phyloP scores from a whole-genome alignment of 345 rosid genomes.

The Euclidium syriacum region DNA sequence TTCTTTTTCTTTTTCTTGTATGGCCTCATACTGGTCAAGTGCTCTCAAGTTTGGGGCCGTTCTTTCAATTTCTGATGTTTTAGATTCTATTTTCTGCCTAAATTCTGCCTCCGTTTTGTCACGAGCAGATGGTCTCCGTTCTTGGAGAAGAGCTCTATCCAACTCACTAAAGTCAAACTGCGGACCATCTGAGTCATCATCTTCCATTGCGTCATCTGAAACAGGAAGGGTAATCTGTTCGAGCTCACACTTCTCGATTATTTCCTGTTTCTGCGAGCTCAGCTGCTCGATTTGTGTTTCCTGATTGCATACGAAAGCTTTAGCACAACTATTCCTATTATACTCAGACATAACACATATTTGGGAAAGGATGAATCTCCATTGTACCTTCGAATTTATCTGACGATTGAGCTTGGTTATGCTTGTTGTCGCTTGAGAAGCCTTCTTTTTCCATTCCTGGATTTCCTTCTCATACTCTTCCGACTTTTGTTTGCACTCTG shows the following conservation, averaged over 20 bases:
- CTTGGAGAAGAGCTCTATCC: constrained; percentile 70
- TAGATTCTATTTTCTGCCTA: constrained; percentile 68
- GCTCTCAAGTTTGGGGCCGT: constrained; percentile 97
- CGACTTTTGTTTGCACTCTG: constrained; percentile 83
- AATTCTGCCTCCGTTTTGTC: constrained; percentile 75
- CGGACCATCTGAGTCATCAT: constrained; percentile 54
- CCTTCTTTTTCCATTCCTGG: constrained; percentile 82
- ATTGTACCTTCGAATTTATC: constrained; percentile 66
- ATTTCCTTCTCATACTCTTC: constrained; percentile 89
- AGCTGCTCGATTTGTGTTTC: constrained; percentile 73
- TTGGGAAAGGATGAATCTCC: constrained; percentile 7
- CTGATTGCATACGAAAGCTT: constrained; percentile 40
- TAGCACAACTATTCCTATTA: constrained; percentile 1
- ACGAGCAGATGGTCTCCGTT: constrained; percentile 62
- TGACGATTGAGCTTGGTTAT: constrained; percentile 75
- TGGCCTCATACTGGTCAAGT: constrained; percentile 82
- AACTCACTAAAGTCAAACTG: constrained; percentile 75
- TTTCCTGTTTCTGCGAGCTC: constrained; percentile 60
- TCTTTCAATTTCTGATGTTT: constrained; percentile 71
- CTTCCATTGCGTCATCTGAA: constrained; percentile 69
- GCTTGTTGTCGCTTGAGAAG: constrained; percentile 73
- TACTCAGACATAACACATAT: constrained; percentile 7
- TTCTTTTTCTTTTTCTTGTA: constrained; percentile 71
- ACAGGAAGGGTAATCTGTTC: constrained; percentile 74
- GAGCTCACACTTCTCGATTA: constrained; percentile 76